A percentile compares a stretch with the other conserved stretches of the same genome.
These are phyloP conservation scores for Leishmania aethiopica DNA, from an alignment of 208 protist genomes.

Conservation along the genomic window DNA sequence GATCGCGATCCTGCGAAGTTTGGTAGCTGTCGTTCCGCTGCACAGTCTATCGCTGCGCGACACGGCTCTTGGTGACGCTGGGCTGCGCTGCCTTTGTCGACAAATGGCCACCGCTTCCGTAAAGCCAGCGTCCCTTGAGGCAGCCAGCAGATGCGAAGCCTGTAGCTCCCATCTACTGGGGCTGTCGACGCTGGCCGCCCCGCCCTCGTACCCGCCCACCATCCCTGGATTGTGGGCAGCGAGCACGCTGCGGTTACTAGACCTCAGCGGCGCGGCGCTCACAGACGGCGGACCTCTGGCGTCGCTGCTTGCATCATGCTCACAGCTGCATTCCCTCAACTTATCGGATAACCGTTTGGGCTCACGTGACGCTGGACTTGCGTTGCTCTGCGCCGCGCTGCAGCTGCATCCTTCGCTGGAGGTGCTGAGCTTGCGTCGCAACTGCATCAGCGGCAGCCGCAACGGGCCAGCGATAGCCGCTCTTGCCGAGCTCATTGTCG, in stretches of 20 bases:
- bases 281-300: constrained; percentile 41
- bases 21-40: constrained; percentile 12
- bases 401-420: constrained; percentile 38
- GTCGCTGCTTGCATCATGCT: constrained; percentile 28
- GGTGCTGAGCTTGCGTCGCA: constrained; percentile 39
- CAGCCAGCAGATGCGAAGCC: neutral
- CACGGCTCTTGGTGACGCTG: constrained; percentile 23
- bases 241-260: constrained; percentile 14
- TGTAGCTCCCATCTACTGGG: neutral
- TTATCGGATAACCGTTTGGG: constrained; percentile 60
- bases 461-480: constrained; percentile 28
- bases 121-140: neutral
- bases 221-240: neutral
- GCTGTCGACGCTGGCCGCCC: neutral
- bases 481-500: constrained; percentile 58
- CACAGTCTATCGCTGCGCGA: constrained; percentile 12
- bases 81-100: constrained; percentile 11
- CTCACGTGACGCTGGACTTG: constrained; percentile 20
- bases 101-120: neutral
- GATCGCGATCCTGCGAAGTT: constrained; percentile 20
- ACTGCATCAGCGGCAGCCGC: constrained; percentile 44
- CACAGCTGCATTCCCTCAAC: constrained; percentile 36
- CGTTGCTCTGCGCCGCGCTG: constrained; percentile 38
- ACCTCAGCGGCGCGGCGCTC: constrained; percentile 33
- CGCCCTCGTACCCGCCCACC: neutral